A percentile compares a stretch with the other conserved stretches of the same genome.
These are phyloP conservation scores for Alloascoidea africana DNA, from an alignment of 805 yeast species.

Conservation along the genomic window DNA sequence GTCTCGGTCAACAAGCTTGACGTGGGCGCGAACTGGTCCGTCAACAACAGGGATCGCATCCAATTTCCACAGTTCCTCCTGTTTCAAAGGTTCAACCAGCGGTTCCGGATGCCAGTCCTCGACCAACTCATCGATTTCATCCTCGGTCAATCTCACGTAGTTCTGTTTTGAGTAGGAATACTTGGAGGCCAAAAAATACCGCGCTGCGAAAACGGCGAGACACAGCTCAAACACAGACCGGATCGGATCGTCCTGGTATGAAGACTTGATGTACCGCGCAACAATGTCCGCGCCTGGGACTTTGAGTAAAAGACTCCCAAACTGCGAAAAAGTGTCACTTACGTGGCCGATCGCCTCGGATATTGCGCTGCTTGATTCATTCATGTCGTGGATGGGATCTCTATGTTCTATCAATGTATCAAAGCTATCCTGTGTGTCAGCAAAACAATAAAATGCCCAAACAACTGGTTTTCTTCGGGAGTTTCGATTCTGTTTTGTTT, in stretches of 20 bases:
- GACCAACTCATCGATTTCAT: constrained; percentile 68
- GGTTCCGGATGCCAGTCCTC: constrained; percentile 92
- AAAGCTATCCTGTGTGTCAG: too few species aligned
- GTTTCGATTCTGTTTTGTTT: too few species aligned
- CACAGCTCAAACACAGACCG: constrained; percentile 72
- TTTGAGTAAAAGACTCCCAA: too few species aligned
- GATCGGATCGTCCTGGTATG: constrained; percentile 88
- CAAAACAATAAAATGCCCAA: too few species aligned
- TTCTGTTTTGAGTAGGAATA: constrained; percentile 63
- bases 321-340: too few species aligned
- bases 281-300: constrained; percentile 25
- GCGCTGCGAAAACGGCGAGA: constrained; percentile 65
- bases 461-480: too few species aligned
- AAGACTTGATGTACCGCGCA: constrained; percentile 56
- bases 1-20: constrained; percentile 16
- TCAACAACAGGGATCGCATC: constrained; percentile 46
- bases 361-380: too few species aligned
- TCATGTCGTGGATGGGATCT: too few species aligned
- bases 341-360: too few species aligned
- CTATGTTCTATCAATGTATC: too few species aligned
- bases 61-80: constrained; percentile 45
- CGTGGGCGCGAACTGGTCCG: constrained; percentile 33
- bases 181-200: constrained; percentile 68
- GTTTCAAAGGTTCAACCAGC: constrained; percentile 37
- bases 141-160: constrained; percentile 31